Conservation (phyloP, 352 stramenopile genomes). For the Phytopythium montanum region DNA sequence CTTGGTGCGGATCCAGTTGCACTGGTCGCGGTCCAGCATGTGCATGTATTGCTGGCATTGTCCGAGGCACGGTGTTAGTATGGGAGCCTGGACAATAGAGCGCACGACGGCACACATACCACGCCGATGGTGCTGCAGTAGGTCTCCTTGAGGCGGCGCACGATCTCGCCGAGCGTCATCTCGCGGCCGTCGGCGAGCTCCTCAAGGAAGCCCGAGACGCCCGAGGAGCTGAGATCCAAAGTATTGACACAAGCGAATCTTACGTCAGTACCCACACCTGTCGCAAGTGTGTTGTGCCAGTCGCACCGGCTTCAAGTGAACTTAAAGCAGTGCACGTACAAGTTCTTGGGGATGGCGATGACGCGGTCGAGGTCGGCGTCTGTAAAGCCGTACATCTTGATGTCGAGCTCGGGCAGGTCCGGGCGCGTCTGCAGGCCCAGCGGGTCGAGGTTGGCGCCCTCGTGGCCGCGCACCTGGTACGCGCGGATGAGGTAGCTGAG, state of each 20-base stretch:
- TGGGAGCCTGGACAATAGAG: neutral
- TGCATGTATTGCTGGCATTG: conserved; percentile 96
- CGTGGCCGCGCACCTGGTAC: conserved; percentile 97
- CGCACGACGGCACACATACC: conserved; percentile 27
- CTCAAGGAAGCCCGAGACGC: conserved; percentile 89
- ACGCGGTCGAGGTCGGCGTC: conserved; percentile 87
- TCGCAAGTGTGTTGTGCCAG: neutral
- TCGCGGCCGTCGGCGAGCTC: conserved; percentile 63
- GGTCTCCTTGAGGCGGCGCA: conserved; percentile 93
- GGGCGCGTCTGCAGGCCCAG: conserved; percentile 83
- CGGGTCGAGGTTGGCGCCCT: conserved; percentile 96
- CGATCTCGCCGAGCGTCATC: conserved; percentile 95
- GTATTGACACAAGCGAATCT: conserved; percentile 5
- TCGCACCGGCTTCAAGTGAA: neutral
- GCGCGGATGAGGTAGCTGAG: conserved; percentile 97
- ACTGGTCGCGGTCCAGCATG: conserved; percentile 95
- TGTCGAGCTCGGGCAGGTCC: conserved; percentile 84
- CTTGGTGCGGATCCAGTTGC: conserved; percentile 97
- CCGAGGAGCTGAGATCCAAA: conserved; percentile 54
- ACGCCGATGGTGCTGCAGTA: conserved; percentile 97
- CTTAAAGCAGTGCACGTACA: conserved; percentile 27
- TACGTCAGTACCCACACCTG: neutral
- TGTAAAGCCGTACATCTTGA: conserved; percentile 91
- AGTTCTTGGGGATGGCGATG: conserved; percentile 85
- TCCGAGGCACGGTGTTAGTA: neutral